phyloP scores from a whole-genome alignment of 768 basidiomycete genomes.

The Heimioporus sp. region DNA sequence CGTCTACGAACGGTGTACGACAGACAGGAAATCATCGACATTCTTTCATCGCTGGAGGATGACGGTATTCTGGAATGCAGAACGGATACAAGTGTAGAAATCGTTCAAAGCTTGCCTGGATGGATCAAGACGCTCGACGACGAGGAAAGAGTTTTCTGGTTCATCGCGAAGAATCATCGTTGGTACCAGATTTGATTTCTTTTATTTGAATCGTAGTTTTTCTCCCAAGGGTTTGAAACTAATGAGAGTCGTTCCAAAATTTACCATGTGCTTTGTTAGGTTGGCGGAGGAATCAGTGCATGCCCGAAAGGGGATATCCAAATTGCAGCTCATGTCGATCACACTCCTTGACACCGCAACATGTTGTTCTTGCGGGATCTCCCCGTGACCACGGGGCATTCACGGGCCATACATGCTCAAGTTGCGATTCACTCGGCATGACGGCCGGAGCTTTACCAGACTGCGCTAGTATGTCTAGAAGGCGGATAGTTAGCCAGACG shows the following conservation, averaged over 20 bases:
- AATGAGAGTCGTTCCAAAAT: no score
- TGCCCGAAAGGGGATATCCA: no score
- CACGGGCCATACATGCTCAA: neutral
- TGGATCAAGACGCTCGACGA: constrained; percentile 44
- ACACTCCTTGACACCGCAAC: neutral
- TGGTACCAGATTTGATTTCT: constrained; percentile 61
- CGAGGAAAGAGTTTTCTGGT: constrained; percentile 54
- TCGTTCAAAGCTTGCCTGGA: constrained; percentile 16
- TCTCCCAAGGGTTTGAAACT: no score
- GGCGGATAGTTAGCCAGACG: neutral
- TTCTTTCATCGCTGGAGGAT: constrained; percentile 51
- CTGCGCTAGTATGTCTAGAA: neutral
- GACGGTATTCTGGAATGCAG: constrained; percentile 45
- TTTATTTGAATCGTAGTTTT: neutral
- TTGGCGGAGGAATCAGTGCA: no score
- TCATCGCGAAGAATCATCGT: constrained; percentile 48
- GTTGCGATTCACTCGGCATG: constrained; percentile 1
- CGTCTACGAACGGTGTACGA: constrained; percentile 71
- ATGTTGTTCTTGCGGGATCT: neutral
- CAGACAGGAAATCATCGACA: constrained; percentile 67
- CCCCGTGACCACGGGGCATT: neutral
- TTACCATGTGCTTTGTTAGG: no score
- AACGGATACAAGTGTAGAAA: constrained; percentile 7
- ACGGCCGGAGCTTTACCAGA: neutral
- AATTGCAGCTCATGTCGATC: no score